Percentiles rank a stretch among this genome's conserved stretches.
These are phyloP conservation scores for Wickerhamomyces subpelliculosus DNA, from an alignment of 805 yeast species.

Conservation along the genomic window DNA sequence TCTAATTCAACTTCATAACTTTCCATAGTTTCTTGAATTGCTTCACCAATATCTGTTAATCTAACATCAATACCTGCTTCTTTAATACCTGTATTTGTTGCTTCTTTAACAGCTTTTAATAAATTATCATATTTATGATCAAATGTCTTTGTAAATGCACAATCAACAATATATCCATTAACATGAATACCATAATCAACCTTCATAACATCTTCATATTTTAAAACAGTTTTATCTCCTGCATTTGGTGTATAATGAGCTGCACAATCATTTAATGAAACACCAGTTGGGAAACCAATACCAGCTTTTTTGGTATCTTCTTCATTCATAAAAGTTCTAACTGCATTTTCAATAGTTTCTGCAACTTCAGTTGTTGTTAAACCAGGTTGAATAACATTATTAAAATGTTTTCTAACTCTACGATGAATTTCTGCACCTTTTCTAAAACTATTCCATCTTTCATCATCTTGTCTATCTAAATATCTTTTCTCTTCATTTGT, in stretches of 20 bases:
- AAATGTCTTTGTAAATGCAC: conserved; percentile 90
- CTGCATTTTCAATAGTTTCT: conserved; percentile 79
- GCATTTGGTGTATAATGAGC: conserved; percentile 98
- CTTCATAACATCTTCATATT: conserved; percentile 90
- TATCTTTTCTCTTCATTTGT: conserved; percentile 85
- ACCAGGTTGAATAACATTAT: conserved; percentile 74
- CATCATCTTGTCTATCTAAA: conserved; percentile 52
- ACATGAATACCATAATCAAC: conserved; percentile 96
- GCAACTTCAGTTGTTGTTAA: conserved; percentile 89
- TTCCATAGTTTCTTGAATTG: conserved; percentile 96
- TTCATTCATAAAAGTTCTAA: conserved; percentile 62
- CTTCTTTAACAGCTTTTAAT: conserved; percentile 80
- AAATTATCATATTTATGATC: conserved; percentile 77
- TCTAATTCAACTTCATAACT: conserved; percentile 87
- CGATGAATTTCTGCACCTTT: conserved; percentile 96
- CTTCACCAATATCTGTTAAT: conserved; percentile 90
- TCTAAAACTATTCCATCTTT: conserved; percentile 80
- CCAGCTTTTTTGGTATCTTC: conserved; percentile 68
- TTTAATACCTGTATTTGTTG: conserved; percentile 87
- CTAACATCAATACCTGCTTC: conserved; percentile 97
- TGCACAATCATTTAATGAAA: conserved; percentile 88
- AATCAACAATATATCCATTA: conserved; percentile 88
- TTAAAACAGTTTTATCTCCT: conserved; percentile 77
- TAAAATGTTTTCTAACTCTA: conserved; percentile 78
- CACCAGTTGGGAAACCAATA: conserved; percentile 97